Percentiles rank a stretch among this genome's conserved stretches.
Conservation (phyloP, 1,284 basidiomycete genomes). For the Peniophora sp. region DNA sequence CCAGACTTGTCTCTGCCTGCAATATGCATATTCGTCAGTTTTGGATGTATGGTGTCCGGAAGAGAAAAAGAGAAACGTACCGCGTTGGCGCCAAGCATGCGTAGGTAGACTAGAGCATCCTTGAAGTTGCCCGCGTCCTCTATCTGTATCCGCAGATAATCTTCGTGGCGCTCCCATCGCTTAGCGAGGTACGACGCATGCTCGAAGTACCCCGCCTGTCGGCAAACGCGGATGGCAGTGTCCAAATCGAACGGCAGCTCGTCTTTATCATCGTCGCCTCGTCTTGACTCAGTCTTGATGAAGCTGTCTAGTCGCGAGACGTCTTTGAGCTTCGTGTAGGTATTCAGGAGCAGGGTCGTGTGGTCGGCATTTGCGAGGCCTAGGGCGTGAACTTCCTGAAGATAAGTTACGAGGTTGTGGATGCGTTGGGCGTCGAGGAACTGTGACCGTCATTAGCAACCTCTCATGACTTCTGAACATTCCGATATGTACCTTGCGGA, state of each 20-base stretch:
- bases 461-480: neutral
- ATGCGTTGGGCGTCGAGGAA: constrained; percentile 97
- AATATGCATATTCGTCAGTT: constrained; percentile 1
- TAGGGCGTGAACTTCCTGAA: constrained; percentile 89
- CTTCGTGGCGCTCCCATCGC: constrained; percentile 87
- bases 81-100: constrained; percentile 68
- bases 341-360: constrained; percentile 91
- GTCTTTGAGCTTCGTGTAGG: constrained; percentile 96
- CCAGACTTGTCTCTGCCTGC: constrained; percentile 79
- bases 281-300: constrained; percentile 75
- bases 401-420: constrained; percentile 88
- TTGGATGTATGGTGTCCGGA: neutral
- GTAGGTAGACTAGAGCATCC: constrained; percentile 79
- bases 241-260: constrained; percentile 95
- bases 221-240: constrained; percentile 92
- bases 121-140: constrained; percentile 83
- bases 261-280: constrained; percentile 30
- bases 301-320: constrained; percentile 84
- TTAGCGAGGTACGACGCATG: constrained; percentile 93
- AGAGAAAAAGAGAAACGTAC: constrained; percentile 35
- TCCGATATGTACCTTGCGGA: constrained; percentile 67
- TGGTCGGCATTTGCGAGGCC: constrained; percentile 94
- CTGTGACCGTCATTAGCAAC: constrained; percentile 31
- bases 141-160: constrained; percentile 90
- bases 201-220: constrained; percentile 93